Evolutionary conservation across 345 rosid genomes (phyloP), one percentile per base, ranked within the genome.

Genomic region (Sisymbrium irio): DNA sequence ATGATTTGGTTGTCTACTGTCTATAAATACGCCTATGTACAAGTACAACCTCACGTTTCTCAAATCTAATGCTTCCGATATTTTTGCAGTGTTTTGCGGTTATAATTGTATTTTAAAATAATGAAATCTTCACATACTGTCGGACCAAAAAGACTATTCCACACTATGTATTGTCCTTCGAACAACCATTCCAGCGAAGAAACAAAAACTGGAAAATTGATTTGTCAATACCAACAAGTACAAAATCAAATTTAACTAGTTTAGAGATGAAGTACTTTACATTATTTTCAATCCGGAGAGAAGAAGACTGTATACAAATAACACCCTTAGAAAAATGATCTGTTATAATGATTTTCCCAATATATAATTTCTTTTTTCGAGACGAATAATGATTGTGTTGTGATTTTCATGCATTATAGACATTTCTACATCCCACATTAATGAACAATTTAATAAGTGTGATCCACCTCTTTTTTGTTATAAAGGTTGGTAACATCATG

Each of bases 61-160:
- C 68, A 61, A 61, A 27, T 49, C 20, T 42, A 72, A 71, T 72
- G 62, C 70, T 73, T 73, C 63, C 77, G 54, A 54, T 72, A 15
- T 12, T 17, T 17, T 55, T 62, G 49, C 11, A 22, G 22, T 4
- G 71, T 44, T 59, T 18, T 25, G 60, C 28, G 27, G 50, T 37
- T 44, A 33, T n/a, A 19, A 54, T 73, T 73, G 44, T 39, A 40
- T 62, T 62, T 28, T 49, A 27, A 19, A 50, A 27, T 36, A 47
- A 20, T 60, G 59, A 71, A 49, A 37, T 71, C 50, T 71, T 22
- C 40, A 49, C 19, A 50, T 28, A 62, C 32, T 62, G 62, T 62
- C 53, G 28, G 67, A 53, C 63, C 54, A 62, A 19, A 39, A 53
- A 40, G 63, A 63, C 42, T 53, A 18, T 53, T 72, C 58, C 41